Evolutionary conservation across 441 rosid genomes (phyloP), one percentile per base, ranked within the genome.

Genomic region (Aquilaria agallochum): DNA sequence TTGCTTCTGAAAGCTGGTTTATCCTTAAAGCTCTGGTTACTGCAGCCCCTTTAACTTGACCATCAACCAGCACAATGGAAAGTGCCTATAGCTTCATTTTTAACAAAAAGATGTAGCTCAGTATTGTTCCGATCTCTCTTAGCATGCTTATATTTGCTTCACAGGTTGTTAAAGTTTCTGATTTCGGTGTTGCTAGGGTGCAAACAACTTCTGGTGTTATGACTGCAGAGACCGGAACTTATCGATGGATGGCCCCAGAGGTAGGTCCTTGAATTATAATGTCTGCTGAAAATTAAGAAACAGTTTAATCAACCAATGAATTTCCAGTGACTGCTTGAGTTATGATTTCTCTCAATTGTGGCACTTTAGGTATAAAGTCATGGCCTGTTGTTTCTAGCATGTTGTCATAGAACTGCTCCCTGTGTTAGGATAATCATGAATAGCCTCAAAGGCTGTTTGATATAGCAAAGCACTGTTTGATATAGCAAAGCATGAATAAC

Each of bases 181-280:
- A 88, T 72, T 88, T 88, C 74, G 95, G 92, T 58, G 78, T 88
- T 74, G 92, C 95, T 60, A 82, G 89, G 77, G 83, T 85, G 68
- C 83, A 83, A 70, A 71, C 68, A 73, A 83, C 67, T 57, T 65
- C 87, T 50, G 91, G 91, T 27, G 80, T 81, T 57, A 88, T 88
- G 95, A 88, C 95, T 33, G 91, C 87, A 31, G 95, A 88, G 78
- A 88, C 91, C 56, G 95, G 95, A 67, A 83, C 91, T 8, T 87
- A 87, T 62, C 87, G 89, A 40, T 87, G 95, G 95, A 88, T 88
- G 91, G 95, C 95, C 69, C 95, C 91, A 14, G 95, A 88, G 91
- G 91, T 88, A 66, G 72, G 83, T 73, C 45, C 45, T 40, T 40
- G 45, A 10, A 6, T 40, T 40, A 40, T 2, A 6, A 2, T 2